Evolutionary conservation across 345 rosid genomes (phyloP).

Genomic region (Sonneratia caseolaris): DNA sequence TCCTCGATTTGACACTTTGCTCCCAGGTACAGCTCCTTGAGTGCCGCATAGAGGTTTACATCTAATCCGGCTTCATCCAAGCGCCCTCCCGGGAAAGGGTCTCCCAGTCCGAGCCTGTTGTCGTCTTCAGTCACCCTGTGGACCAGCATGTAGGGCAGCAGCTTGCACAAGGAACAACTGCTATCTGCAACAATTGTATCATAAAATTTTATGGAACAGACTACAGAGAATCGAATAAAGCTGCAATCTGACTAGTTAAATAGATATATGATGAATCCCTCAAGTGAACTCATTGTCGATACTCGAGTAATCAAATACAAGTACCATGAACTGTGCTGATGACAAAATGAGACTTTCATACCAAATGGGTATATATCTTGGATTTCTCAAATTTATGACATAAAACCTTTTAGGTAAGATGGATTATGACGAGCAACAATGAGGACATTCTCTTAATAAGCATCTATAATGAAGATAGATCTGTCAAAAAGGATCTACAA

Average conservation of each 20-base stretch:
- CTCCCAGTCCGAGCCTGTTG: constrained; percentile 53
- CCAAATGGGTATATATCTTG: too few relatives aligned
- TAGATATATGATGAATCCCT: neutral
- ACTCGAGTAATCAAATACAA: neutral
- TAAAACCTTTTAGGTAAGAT: too few relatives aligned
- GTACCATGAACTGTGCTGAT: neutral
- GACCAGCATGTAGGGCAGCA: constrained; percentile 16
- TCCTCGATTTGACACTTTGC: constrained; percentile 56
- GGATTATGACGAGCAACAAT: too few relatives aligned
- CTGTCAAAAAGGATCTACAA: too few relatives aligned
- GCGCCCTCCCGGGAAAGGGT: constrained; percentile 23
- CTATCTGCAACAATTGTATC: constrained; percentile 3
- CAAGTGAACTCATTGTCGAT: neutral
- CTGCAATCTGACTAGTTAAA: neutral
- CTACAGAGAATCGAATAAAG: neutral
- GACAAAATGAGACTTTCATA: too few relatives aligned
- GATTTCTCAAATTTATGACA: too few relatives aligned
- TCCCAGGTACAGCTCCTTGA: constrained; percentile 65
- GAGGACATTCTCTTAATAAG: too few relatives aligned
- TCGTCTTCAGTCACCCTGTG: constrained; percentile 61
- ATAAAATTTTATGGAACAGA: neutral
- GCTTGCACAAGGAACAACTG: constrained; percentile 4
- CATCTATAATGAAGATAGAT: too few relatives aligned
- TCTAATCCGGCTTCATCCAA: constrained; percentile 15
- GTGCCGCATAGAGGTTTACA: constrained; percentile 52